Conservation (phyloP, 345 rosid genomes). For the Alliaria petiolata region DNA sequence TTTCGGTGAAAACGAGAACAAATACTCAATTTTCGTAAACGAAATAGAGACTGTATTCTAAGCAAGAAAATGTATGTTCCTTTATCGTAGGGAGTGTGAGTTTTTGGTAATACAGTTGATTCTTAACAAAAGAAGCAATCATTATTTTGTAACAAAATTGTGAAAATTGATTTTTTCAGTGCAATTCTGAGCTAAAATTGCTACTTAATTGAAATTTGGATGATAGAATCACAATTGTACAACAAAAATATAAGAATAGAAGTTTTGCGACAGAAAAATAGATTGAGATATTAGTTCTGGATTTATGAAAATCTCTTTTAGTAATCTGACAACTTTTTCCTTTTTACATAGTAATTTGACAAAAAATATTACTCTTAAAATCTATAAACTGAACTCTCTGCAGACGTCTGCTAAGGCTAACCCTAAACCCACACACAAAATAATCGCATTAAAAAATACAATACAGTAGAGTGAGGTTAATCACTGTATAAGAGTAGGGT, state of each 20-base stretch:
- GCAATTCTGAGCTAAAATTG: background rate
- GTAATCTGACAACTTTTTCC: background rate
- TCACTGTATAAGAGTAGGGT: constrained; percentile 23
- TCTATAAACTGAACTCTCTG: background rate
- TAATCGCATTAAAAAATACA: background rate
- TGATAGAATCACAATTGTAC: background rate
- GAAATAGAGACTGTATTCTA: background rate
- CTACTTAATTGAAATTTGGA: background rate
- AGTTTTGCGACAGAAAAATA: background rate
- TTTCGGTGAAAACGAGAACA: background rate
- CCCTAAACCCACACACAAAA: background rate
- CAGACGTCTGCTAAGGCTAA: background rate
- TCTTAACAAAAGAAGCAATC: background rate
- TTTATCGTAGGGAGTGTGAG: background rate
- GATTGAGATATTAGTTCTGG: background rate
- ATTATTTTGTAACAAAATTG: background rate
- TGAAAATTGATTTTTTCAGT: background rate
- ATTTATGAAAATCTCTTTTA: background rate
- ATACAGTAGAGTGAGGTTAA: constrained; percentile 27
- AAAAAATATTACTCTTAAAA: background rate
- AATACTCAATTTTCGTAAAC: background rate
- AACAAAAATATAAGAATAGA: background rate
- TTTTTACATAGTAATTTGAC: background rate
- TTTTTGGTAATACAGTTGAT: background rate
- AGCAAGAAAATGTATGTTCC: background rate